Conservation (phyloP, 2,329 filamentous ascomycete species). For the Penicillium polonicum region DNA sequence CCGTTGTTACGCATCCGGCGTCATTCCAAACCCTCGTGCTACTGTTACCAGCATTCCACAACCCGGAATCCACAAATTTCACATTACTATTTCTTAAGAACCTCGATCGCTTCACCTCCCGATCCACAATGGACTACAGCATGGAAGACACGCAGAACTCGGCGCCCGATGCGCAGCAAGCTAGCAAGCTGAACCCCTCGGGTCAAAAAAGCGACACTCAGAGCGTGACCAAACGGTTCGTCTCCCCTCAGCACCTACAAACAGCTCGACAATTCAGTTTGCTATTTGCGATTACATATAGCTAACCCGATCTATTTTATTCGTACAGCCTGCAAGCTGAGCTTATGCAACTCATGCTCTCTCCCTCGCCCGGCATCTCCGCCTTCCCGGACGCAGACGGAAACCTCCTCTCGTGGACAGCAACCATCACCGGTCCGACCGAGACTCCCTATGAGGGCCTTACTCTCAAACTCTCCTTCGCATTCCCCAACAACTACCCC, state of each 20-base stretch:
- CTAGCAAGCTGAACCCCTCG: conserved; percentile 59
- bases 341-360: conserved; percentile 97
- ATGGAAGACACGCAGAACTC: conserved; percentile 68
- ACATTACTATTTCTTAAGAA: neutral
- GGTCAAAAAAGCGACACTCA: conserved; percentile 64
- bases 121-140: conserved; percentile 51
- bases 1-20: conserved; percentile 5
- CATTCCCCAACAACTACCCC: conserved; percentile 89
- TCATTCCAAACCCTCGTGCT: conserved; percentile 8
- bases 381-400: conserved; percentile 90
- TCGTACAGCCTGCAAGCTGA: conserved; percentile 81
- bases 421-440: conserved; percentile 85
- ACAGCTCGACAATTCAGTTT: neutral
- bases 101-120: neutral
- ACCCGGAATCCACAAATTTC: neutral
- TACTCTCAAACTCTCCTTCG: conserved; percentile 87
- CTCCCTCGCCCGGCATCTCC: conserved; percentile 86
- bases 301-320: neutral
- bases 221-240: conserved; percentile 75
- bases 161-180: conserved; percentile 60
- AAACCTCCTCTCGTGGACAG: conserved; percentile 89
- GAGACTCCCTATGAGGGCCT: conserved; percentile 89
- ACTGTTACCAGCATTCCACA: conserved; percentile 8
- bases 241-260: conserved; percentile 7
- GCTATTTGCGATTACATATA: neutral